Evolutionary conservation across 192 early-diverging fungal genomes (phyloP).

Genomic region (Podila minutissima): DNA sequence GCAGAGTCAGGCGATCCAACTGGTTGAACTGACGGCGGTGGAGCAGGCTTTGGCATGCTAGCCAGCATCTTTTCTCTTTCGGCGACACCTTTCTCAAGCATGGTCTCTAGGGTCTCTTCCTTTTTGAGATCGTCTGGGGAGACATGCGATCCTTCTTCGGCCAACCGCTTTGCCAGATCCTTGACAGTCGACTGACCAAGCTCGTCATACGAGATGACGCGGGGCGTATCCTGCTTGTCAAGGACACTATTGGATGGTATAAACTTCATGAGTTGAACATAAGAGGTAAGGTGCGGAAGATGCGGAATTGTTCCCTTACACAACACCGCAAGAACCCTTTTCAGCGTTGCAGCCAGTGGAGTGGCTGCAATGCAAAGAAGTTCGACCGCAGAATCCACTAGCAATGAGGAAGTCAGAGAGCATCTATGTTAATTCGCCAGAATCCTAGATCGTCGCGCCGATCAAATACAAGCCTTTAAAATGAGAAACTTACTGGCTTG

Average conservation of each 20-base stretch:
- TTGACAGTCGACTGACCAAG: constrained; percentile 2
- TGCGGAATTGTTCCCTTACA: constrained; percentile 11
- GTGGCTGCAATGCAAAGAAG: constrained; percentile 17
- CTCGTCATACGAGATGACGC: constrained; percentile 25
- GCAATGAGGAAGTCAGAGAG: no score
- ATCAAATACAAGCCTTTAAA: no score
- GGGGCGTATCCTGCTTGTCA: constrained; percentile 24
- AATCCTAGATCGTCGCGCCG: no score
- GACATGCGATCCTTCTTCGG: constrained; percentile 25
- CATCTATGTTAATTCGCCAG: no score
- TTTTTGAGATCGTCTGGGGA: constrained; percentile 9
- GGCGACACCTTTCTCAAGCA: constrained; percentile 13
- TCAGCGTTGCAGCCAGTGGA: constrained; percentile 52
- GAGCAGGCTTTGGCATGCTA: neutral
- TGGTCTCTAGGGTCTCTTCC: constrained; percentile 5
- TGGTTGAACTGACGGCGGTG: neutral
- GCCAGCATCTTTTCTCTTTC: constrained; percentile 24
- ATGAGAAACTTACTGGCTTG: constrained; percentile 11
- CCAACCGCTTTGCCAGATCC: constrained; percentile 9
- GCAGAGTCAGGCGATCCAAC: neutral
- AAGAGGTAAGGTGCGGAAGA: neutral
- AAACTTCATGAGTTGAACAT: neutral
- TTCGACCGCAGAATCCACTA: constrained; percentile 41
- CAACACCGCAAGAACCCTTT: constrained; percentile 55
- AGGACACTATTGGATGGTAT: constrained; percentile 5